Conservation (phyloP, 768 basidiomycete species). For the Macrocybe gigantea region DNA sequence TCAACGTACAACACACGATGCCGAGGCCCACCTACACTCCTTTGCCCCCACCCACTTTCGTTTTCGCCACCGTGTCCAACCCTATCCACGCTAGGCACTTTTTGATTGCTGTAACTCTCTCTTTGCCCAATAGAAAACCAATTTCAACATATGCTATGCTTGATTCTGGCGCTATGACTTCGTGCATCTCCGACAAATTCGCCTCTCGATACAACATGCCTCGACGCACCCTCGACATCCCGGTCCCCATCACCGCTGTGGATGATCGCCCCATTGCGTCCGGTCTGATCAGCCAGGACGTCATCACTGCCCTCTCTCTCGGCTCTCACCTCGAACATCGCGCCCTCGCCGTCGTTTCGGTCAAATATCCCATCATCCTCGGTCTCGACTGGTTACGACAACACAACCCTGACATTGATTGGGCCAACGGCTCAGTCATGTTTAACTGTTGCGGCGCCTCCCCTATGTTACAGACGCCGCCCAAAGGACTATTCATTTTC, state of each 20-base stretch:
- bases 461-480: no score
- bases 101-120: constrained; percentile 19
- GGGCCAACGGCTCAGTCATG: constrained; percentile 16
- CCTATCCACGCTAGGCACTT: constrained; percentile 20
- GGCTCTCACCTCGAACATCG: constrained; percentile 22
- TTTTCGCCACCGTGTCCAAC: constrained; percentile 9
- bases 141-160: constrained; percentile 29
- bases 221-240: constrained; percentile 19
- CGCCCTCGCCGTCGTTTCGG: constrained; percentile 23
- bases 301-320: constrained; percentile 21
- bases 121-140: constrained; percentile 23
- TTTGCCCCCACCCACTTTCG: constrained; percentile 16
- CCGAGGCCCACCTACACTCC: constrained; percentile 6
- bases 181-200: constrained; percentile 29
- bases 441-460: constrained; percentile 18
- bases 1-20: constrained; percentile 2
- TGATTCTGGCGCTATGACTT: constrained; percentile 28
- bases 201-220: constrained; percentile 25
- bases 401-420: constrained; percentile 30
- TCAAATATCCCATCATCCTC: constrained; percentile 28
- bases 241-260: constrained; percentile 28
- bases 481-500: no score
- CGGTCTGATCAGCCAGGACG: constrained; percentile 32
- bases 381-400: constrained; percentile 30
- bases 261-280: constrained; percentile 32